These are phyloP conservation scores for Mortierella claussenii DNA, from an alignment of 192 early-diverging fungal species.

Conservation along the genomic window DNA sequence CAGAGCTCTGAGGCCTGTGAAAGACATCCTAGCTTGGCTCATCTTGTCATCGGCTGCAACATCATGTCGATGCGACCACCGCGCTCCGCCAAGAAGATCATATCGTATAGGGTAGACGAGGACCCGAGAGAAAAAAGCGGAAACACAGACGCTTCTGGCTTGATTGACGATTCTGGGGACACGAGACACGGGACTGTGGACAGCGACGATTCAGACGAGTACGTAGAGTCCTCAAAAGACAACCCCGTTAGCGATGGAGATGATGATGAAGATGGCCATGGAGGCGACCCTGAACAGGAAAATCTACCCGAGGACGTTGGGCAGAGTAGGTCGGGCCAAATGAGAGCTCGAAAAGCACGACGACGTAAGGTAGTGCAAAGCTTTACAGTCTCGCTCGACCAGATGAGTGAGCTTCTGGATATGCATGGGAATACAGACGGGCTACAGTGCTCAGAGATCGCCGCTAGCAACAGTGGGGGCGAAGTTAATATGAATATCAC, in stretches of 20 bases:
- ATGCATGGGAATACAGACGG: not conserved
- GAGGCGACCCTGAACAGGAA: too few relatives aligned
- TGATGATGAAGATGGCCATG: conserved; percentile 6
- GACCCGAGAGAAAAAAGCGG: not conserved
- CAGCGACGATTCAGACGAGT: conserved; percentile 42
- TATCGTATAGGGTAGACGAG: not conserved
- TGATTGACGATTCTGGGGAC: too few relatives aligned
- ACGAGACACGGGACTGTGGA: not conserved
- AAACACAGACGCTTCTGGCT: too few relatives aligned
- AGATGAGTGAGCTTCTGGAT: conserved; percentile 15
- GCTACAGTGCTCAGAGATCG: too few relatives aligned
- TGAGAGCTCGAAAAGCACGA: conserved; percentile 2
- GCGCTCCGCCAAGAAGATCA: conserved; percentile 10
- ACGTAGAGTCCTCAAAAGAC: conserved; percentile 9
- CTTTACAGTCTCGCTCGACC: conserved; percentile 10
- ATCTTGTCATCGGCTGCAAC: too few relatives aligned
- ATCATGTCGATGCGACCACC: too few relatives aligned
- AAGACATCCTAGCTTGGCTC: too few relatives aligned
- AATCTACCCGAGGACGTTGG: too few relatives aligned
- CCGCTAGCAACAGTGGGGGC: not conserved
- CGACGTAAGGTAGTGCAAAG: conserved; percentile 10
- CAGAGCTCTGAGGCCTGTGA: too few relatives aligned
- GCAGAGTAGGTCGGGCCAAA: too few relatives aligned
- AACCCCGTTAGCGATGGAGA: conserved; percentile 12
- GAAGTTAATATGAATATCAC: not conserved